Evolutionary conservation across 306 rosid species (phyloP), one percentile per base, ranked within the genome.

Genomic region (Betula pendula): DNA sequence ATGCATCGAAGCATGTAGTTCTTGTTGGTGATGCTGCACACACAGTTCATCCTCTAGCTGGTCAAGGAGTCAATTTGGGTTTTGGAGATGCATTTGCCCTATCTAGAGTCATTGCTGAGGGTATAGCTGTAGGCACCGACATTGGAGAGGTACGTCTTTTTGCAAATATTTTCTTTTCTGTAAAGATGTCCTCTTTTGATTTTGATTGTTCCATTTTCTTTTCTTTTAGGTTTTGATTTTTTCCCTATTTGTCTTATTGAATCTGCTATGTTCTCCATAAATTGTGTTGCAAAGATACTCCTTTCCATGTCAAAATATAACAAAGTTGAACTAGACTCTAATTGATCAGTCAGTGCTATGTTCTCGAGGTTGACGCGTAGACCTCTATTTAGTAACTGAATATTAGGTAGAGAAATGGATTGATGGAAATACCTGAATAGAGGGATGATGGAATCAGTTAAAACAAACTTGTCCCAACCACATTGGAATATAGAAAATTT

Each of bases 51-150:
- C 97, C 98, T 66, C 87, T 95, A 84, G 98, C 96, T 63, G 98
- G 97, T 79, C 98, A 90, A 89, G 97, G 97, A 62, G 98, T 95
- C 72, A 92, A 95, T 88, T 74, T 92, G 81, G 98, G 98, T 74
- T 95, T 92, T 68, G 96, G 93, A 65, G 97, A 92, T 72, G 97
- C 96, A 42, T 83, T 72, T 78, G 81, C 93, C 72, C 96, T 95
- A 79, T 84, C 98, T 22, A 87, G 76, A 87, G 71, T 88, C 71
- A 88, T 95, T 75, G 91, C 93, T 19, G 93, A 89, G 87, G 97
- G 96, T 35, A 81, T 92, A 80, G 91, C 91, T 44, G 83, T 95
- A 55, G 97, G 98, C 73, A 79, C 83, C 40, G 91, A 92, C 75
- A 88, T 92, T 22, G 92, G 96, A 68, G 97, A 95, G 93, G 98